phyloP scores from a whole-genome alignment of 768 basidiomycete species.

The Boletus reticulatus region DNA sequence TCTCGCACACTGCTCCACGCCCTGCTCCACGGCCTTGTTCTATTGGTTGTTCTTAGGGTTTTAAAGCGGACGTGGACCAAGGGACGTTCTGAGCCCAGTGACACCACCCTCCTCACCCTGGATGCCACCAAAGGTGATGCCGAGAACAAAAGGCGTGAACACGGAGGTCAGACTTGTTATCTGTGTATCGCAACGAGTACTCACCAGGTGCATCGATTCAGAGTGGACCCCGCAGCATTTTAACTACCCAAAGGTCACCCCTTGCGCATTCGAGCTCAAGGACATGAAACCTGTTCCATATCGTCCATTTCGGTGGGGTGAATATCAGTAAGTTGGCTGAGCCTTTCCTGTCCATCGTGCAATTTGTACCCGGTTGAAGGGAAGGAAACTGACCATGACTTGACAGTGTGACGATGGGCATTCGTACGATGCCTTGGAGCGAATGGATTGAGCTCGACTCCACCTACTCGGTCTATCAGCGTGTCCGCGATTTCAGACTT shows the following conservation, averaged over 20 bases:
- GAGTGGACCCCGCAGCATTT: slow-evolving; percentile 56
- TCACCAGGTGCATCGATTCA: slow-evolving; percentile 20
- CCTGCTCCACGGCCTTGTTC: slow-evolving; percentile 13
- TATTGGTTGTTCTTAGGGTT: slow-evolving; percentile 3
- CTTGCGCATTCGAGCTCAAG: slow-evolving; percentile 37
- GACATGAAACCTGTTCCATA: slow-evolving; percentile 58
- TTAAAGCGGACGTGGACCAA: slow-evolving; percentile 15
- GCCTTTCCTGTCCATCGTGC: not conserved
- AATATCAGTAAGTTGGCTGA: slow-evolving; percentile 51
- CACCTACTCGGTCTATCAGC: slow-evolving; percentile 51
- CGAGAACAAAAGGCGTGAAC: slow-evolving; percentile 21
- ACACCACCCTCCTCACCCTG: not conserved
- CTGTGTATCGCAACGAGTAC: not conserved
- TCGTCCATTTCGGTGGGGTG: slow-evolving; percentile 60
- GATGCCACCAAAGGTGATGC: slow-evolving; percentile 1
- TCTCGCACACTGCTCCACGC: slow-evolving; percentile 14
- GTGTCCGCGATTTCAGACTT: slow-evolving; percentile 55
- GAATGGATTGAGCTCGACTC: slow-evolving; percentile 76
- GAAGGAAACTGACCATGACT: slow-evolving; percentile 1
- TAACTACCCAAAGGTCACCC: slow-evolving; percentile 47
- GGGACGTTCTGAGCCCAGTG: not conserved
- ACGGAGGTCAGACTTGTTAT: slow-evolving; percentile 17
- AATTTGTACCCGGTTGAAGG: not conserved
- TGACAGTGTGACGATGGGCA: slow-evolving; percentile 64
- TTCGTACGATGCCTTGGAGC: slow-evolving; percentile 63